Evolutionary conservation across 1,284 basidiomycete genomes (phyloP).

Genomic region (Fomitopsis palustris): DNA sequence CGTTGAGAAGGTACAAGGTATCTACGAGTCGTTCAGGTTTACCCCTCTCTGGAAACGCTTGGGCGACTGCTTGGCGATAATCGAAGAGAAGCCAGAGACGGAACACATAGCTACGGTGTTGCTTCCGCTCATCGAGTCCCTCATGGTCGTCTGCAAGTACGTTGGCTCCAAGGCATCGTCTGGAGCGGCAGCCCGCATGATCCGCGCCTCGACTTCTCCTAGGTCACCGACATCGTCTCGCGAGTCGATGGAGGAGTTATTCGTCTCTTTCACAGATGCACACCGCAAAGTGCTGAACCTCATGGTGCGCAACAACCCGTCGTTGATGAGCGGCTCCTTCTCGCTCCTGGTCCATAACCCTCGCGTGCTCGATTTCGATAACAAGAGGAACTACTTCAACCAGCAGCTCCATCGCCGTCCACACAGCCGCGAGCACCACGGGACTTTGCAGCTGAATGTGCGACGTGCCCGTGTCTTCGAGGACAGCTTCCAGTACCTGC

Average conservation of each 20-base stretch:
- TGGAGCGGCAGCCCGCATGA: slow-evolving; percentile 39
- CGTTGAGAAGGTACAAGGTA: slow-evolving; percentile 77
- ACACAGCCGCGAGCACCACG: slow-evolving; percentile 75
- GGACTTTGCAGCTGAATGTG: slow-evolving; percentile 88
- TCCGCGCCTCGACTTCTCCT: slow-evolving; percentile 62
- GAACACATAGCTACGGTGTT: slow-evolving; percentile 90
- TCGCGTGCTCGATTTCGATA: slow-evolving; percentile 98
- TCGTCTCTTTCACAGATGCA: slow-evolving; percentile 91
- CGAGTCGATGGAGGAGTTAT: slow-evolving; percentile 83
- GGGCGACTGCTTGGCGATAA: slow-evolving; percentile 78
- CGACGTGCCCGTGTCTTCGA: slow-evolving; percentile 94
- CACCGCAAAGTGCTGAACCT: slow-evolving; percentile 95
- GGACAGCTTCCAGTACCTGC: slow-evolving; percentile 93
- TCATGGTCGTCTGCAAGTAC: slow-evolving; percentile 99
- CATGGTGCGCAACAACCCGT: slow-evolving; percentile 98
- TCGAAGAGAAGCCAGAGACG: slow-evolving; percentile 77
- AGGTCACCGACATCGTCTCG: slow-evolving; percentile 60
- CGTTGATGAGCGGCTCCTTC: slow-evolving; percentile 97
- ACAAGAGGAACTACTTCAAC: slow-evolving; percentile 98
- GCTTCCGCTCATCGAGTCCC: slow-evolving; percentile 87
- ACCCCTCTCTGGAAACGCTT: slow-evolving; percentile 83
- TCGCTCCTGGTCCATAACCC: slow-evolving; percentile 95
- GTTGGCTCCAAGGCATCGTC: slow-evolving; percentile 61
- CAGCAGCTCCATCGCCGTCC: slow-evolving; percentile 92
- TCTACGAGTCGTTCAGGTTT: slow-evolving; percentile 89